Base-by-base conservation (phyloP, 148 eudicot genomes). In the Camellia lanceoleosa region DNA sequence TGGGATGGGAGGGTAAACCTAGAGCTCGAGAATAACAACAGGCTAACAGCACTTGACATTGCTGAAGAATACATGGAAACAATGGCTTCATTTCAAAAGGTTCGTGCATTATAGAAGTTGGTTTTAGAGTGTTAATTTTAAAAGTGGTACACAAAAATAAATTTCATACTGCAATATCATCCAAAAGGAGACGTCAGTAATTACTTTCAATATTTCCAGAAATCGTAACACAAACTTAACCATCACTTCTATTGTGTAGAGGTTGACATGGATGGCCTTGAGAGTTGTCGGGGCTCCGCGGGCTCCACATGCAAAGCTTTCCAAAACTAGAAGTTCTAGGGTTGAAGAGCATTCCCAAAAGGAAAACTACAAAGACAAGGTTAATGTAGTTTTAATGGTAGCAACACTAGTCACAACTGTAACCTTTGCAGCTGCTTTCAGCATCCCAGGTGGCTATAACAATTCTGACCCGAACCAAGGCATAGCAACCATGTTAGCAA, bases 21-120 rank as follows among this genome's bases (percentile, higher is more conserved):
- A 14, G 51, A 79, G 72, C 65, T 79, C 13, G n/a, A 5, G 58
- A 83, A 83, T 43, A 71, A 81, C 11, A 66, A 78, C 8, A 49
- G 73, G n/a, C 67, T 60, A 10, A 85, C 84, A 11, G 80, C 87
- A 7, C 82, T 81, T 18, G 87, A 85, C 79, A 75, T 82, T 79
- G 82, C 87, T 23, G 82, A 81, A 58, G 76, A 79, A 54, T 60
- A 61, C 18, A 79, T 62, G 82, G 87, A 85, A 52, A 70, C 43
- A 62, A 19, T 10, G 61, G 62, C 82, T 54, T 82, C 80, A 44
- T 85, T 74, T 74, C 64, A 6, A 8, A 84, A 72, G 81, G 86
- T 81, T 75, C 47, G 67, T 30, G 49, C 38, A 30, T 16, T 47
- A 30, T 62, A 76, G 11, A 16, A 16, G 5, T 7, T 71, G 23